Conservation (phyloP, 306 rosid genomes). For the Lathyrus tuberosus region DNA sequence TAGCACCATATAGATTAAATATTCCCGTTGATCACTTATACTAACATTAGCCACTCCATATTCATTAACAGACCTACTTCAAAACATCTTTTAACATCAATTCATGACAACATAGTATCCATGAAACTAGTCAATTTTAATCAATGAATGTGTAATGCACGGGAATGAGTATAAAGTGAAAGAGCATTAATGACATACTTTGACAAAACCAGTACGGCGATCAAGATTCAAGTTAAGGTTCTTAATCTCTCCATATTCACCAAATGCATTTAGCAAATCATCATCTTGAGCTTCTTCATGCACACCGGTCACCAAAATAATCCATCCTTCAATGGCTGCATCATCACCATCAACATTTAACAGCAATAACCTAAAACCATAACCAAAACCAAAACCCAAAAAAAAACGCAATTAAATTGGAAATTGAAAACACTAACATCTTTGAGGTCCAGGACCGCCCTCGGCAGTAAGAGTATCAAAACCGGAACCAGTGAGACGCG, state of each 20-base stretch:
- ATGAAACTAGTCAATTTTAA: neutral
- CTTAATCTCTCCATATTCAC: slow-evolving; percentile 91
- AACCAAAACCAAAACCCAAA: slow-evolving; percentile 33
- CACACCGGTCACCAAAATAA: slow-evolving; percentile 90
- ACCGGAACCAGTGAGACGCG: slow-evolving; percentile 71
- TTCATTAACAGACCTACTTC: neutral
- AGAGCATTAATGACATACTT: slow-evolving; percentile 49
- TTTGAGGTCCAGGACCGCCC: slow-evolving; percentile 88
- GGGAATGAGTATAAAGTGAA: neutral
- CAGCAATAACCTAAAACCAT: neutral
- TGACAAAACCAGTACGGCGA: slow-evolving; percentile 97
- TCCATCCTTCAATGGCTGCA: slow-evolving; percentile 98
- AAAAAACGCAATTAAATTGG: neutral
- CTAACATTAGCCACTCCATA: neutral
- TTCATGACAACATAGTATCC: neutral
- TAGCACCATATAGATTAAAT: neutral
- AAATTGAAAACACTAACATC: slow-evolving; percentile 55
- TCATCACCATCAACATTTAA: neutral
- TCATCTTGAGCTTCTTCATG: slow-evolving; percentile 99
- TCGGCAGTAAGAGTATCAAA: slow-evolving; percentile 80
- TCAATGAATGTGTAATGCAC: neutral
- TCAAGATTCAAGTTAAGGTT: slow-evolving; percentile 93
- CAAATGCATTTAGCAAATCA: slow-evolving; percentile 82
- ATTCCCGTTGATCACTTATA: neutral
- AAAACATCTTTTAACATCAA: neutral